Base-by-base conservation (phyloP, 805 yeast genomes). In the Wickerhamiella hasegawae region DNA sequence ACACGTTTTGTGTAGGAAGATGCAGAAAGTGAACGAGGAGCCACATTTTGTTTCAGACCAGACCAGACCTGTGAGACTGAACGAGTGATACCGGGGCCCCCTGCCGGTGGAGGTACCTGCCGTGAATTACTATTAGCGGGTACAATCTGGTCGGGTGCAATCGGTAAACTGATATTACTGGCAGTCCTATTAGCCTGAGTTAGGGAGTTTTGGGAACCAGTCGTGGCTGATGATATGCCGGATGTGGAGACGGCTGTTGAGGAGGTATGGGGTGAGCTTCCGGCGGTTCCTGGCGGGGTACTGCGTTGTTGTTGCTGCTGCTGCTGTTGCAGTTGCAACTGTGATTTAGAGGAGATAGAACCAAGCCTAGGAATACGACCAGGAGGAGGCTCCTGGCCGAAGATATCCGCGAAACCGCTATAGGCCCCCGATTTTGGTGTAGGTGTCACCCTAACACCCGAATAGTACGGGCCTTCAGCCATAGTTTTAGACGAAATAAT, bases 331-430 rank as follows among this genome's bases (percentile, higher is more conserved):
- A n/a, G n/a, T n/a, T n/a, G n/a, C n/a, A n/a, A n/a, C n/a, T n/a
- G n/a, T n/a, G n/a, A n/a, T n/a, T n/a, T n/a, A n/a, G n/a, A n/a
- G n/a, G n/a, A n/a, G n/a, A n/a, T n/a, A n/a, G n/a, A n/a, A n/a
- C n/a, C n/a, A n/a, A n/a, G n/a, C n/a, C n/a, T n/a, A n/a, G 44
- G 46, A 14, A 43, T 32, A n/a, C 52, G 48, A 4, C 53, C 54
- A n/a, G 58, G 53, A 5, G 53, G 53, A 26, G 58, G 58, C 6
- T 49, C 51, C 18, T 50, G 41, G 25, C 59, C 59, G 35, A 54
- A 54, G 14, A 54, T 54, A 37, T 54, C 52, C 21, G 51, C 46
- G 34, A 54, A 54, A 16, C 54, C 58, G 20, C 45, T 47, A 36
- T 53, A 46, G 21, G 31, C 38, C 25, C 37, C 38, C 30, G 18